Conservation (phyloP, 2,329 filamentous ascomycete species). For the Thermothelomyces thermophilus region DNA sequence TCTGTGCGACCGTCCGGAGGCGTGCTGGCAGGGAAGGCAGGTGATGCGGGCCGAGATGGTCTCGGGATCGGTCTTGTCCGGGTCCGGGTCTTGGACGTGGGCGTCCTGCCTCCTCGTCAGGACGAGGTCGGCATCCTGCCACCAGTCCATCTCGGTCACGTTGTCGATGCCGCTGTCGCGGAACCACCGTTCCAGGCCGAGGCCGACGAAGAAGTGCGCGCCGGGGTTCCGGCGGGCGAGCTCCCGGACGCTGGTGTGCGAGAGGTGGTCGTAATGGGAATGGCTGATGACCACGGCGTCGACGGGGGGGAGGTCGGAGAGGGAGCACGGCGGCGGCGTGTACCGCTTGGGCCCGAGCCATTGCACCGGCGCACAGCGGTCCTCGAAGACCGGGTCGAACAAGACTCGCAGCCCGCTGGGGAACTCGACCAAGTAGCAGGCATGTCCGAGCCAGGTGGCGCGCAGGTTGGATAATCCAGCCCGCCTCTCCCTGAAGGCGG, state of each 20-base stretch:
- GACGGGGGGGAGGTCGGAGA: constrained; percentile 69
- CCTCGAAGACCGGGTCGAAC: constrained; percentile 90
- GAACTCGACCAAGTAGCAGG: constrained; percentile 89
- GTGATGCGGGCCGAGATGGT: constrained; percentile 65
- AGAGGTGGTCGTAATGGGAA: constrained; percentile 90
- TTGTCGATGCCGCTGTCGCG: constrained; percentile 60
- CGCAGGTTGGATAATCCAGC: constrained; percentile 51
- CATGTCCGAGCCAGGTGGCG: constrained; percentile 92
- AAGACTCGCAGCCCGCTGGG: constrained; percentile 78
- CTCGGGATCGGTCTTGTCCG: constrained; percentile 21
- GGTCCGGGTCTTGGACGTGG: too few relatives aligned
- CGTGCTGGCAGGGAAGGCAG: constrained; percentile 81
- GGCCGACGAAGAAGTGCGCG: constrained; percentile 80
- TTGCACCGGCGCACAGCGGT: constrained; percentile 71
- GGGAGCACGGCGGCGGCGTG: constrained; percentile 67
- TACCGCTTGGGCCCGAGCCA: constrained; percentile 69
- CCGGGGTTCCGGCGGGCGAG: constrained; percentile 65
- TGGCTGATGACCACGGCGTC: constrained; percentile 80
- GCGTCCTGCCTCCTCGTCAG: constrained; percentile 39
- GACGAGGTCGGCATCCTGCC: constrained; percentile 73
- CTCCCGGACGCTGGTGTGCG: constrained; percentile 65
- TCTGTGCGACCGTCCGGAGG: constrained; percentile 58
- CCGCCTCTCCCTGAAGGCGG: constrained; percentile 59
- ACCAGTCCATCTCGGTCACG: constrained; percentile 91
- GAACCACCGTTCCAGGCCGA: constrained; percentile 84